phyloP scores from a whole-genome alignment of 2,329 filamentous ascomycete genomes.

The Biscogniauxia sp. region DNA sequence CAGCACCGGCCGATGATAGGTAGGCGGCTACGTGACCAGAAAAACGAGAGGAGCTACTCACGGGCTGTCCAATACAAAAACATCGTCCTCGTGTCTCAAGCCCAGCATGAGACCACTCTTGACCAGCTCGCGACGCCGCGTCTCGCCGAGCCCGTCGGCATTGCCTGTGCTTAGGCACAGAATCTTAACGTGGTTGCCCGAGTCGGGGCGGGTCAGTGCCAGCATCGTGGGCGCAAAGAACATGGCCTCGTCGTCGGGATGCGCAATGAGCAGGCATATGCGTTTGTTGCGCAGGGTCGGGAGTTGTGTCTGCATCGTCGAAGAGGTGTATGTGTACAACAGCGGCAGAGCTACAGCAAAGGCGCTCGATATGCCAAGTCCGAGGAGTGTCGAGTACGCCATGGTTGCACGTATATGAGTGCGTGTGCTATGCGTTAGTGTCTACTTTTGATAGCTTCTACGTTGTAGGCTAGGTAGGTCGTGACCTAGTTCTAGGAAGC shows the following conservation, averaged over 20 bases:
- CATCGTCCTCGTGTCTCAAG: constrained; percentile 70
- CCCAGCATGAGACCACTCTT: constrained; percentile 78
- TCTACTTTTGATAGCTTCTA: background rate
- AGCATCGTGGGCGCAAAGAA: constrained; percentile 92
- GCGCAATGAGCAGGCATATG: constrained; percentile 89
- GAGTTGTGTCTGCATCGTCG: constrained; percentile 49
- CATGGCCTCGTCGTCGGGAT: constrained; percentile 99
- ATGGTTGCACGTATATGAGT: background rate
- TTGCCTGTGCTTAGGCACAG: constrained; percentile 87
- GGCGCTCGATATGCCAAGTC: constrained; percentile 33
- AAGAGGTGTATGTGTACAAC: constrained; percentile 52
- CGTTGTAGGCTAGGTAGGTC: too few relatives aligned
- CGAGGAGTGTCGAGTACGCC: constrained; percentile 13
- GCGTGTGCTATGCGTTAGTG: background rate
- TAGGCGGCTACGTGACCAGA: background rate
- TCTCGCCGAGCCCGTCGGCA: constrained; percentile 82
- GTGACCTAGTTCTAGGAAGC: background rate
- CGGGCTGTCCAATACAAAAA: constrained; percentile 81
- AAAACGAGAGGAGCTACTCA: constrained; percentile 36
- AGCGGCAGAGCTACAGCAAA: constrained; percentile 42
- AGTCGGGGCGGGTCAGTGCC: constrained; percentile 74
- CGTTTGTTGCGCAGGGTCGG: constrained; percentile 76
- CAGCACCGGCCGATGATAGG: background rate
- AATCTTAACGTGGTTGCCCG: constrained; percentile 91
- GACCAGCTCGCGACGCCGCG: constrained; percentile 77